phyloP scores from a whole-genome alignment of 768 basidiomycete genomes.

The Gymnopilus dilepis region DNA sequence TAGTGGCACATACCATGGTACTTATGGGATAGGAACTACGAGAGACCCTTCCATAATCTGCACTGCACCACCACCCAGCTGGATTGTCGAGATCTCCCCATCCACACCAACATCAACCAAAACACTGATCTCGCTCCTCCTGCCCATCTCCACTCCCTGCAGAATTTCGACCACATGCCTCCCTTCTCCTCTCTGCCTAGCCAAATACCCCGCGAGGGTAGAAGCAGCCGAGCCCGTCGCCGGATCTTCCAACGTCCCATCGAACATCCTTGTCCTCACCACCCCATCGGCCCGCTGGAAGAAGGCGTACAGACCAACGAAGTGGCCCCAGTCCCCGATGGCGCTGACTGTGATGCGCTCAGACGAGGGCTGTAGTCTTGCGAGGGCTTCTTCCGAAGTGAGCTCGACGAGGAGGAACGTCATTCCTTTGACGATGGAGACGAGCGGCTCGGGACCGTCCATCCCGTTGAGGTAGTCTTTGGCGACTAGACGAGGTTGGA shows the following conservation, averaged over 20 bases:
- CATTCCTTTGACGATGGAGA: constrained; percentile 54
- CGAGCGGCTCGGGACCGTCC: constrained; percentile 40
- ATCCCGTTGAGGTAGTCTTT: constrained; percentile 43
- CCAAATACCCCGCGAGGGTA: constrained; percentile 47
- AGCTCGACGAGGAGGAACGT: constrained; percentile 46
- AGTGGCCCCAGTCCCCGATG: constrained; percentile 46
- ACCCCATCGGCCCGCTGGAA: constrained; percentile 37
- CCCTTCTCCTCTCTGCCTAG: constrained; percentile 39
- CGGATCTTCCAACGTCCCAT: constrained; percentile 43
- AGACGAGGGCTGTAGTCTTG: constrained; percentile 33
- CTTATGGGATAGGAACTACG: no score
- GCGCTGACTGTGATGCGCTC: constrained; percentile 31
- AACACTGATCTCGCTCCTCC: constrained; percentile 47
- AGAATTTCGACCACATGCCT: neutral
- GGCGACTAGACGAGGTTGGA: constrained; percentile 33
- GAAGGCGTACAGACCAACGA: constrained; percentile 44
- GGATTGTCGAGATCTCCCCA: constrained; percentile 31
- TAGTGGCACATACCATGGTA: no score
- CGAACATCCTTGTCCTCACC: constrained; percentile 49
- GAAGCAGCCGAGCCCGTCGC: constrained; percentile 53
- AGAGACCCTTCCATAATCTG: no score
- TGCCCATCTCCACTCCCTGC: constrained; percentile 53
- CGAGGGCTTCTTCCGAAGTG: constrained; percentile 43
- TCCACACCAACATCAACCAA: constrained; percentile 37
- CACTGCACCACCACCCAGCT: constrained; percentile 36